Conservation (phyloP, 2,329 filamentous ascomycete genomes). For the Lasiodiplodia gonubiensis region DNA sequence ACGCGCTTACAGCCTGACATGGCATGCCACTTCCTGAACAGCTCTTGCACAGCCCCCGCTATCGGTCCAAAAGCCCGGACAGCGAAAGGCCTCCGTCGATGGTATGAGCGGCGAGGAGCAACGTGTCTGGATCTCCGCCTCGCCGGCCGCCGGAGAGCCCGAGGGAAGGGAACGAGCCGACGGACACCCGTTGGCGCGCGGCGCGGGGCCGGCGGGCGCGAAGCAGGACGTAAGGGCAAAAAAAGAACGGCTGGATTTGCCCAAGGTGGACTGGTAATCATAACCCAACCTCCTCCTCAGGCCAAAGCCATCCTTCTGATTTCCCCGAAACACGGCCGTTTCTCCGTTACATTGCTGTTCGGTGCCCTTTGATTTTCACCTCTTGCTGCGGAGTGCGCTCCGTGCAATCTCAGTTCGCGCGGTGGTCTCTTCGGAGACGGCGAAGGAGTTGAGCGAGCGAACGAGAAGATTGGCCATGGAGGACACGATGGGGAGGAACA, state of each 20-base stretch:
- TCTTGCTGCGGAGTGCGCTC: conserved; percentile 6
- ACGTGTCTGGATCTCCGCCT: background rate
- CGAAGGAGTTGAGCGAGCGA: background rate
- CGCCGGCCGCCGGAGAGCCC: conserved; percentile 8
- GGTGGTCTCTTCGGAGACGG: background rate
- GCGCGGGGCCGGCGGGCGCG: conserved; percentile 6
- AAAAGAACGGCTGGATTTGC: conserved; percentile 16
- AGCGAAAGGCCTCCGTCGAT: background rate
- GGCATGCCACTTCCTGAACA: conserved; percentile 6
- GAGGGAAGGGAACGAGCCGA: conserved; percentile 7
- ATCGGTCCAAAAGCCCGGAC: conserved; percentile 4
- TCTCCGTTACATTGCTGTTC: background rate
- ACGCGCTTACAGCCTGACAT: conserved; percentile 2
- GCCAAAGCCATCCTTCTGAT: background rate
- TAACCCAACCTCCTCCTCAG: background rate
- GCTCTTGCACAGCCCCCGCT: conserved; percentile 17
- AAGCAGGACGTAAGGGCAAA: conserved; percentile 7
- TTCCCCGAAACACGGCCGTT: conserved; percentile 15
- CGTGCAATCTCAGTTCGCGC: background rate
- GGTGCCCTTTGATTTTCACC: background rate
- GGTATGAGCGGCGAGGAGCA: background rate
- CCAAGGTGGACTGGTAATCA: conserved; percentile 11
- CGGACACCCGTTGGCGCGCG: background rate
- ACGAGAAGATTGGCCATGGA: background rate
- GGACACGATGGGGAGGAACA: background rate